Percentiles rank a stretch among this genome's conserved stretches.
Conservation (phyloP, 2,329 filamentous ascomycete species). For the Calonectria ilicicola region DNA sequence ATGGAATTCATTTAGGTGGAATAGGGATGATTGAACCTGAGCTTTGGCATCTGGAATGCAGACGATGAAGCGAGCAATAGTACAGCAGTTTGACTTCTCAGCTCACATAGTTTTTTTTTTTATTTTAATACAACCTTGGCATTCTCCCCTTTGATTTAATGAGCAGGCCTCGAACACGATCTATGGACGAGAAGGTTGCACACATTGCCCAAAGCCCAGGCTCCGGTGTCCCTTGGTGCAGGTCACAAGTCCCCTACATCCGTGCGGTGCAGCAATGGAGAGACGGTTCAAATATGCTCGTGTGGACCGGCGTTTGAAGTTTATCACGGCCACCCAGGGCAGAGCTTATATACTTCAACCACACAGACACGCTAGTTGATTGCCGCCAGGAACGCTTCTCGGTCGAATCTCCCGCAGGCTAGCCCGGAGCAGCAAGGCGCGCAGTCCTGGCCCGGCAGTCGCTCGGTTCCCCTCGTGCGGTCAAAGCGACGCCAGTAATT, state of each 20-base stretch:
- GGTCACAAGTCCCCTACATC: not conserved
- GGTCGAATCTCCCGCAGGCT: not conserved
- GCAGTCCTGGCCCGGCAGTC: not conserved
- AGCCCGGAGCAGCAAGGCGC: not conserved
- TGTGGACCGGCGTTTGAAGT: conserved; percentile 3
- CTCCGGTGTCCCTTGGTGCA: not conserved
- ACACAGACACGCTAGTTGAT: not conserved
- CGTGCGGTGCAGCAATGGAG: not conserved
- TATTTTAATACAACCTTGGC: not conserved
- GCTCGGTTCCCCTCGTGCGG: conserved; percentile 7
- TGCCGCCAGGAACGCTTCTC: not conserved
- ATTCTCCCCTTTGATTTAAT: not conserved
- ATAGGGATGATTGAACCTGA: not conserved
- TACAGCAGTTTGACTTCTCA: not conserved
- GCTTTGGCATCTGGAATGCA: not conserved
- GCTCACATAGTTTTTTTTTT: conserved; percentile 7
- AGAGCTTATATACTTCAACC: conserved; percentile 11
- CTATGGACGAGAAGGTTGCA: not conserved
- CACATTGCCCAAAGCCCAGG: not conserved
- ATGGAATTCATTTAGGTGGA: not conserved
- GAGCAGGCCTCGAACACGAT: not conserved
- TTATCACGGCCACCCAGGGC: not conserved
- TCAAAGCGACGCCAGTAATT: conserved; percentile 12
- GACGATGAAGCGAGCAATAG: not conserved
- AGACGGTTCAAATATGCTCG: not conserved